phyloP scores from a whole-genome alignment of 371 early-diverging fungal species.

The Circinella umbellata region DNA sequence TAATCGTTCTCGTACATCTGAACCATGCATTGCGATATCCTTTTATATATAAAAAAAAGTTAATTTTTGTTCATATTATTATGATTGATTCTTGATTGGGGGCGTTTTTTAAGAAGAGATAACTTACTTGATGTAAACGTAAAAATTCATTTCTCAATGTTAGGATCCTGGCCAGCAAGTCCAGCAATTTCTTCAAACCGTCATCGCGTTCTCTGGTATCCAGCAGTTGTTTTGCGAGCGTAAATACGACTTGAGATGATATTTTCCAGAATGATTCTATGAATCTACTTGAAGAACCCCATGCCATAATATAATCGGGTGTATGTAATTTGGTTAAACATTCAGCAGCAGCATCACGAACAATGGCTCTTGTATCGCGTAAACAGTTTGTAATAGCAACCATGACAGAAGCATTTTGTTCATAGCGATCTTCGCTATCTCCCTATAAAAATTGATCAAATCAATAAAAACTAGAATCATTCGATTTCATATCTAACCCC shows the following conservation, averaged over 20 bases:
- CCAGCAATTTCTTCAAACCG: slow-evolving; percentile 59
- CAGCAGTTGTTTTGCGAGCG: slow-evolving; percentile 59
- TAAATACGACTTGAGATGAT: slow-evolving; percentile 61
- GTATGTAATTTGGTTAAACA: slow-evolving; percentile 69
- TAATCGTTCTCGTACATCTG: slow-evolving; percentile 66
- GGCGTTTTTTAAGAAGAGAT: no score
- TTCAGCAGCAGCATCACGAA: slow-evolving; percentile 75
- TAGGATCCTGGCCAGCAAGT: slow-evolving; percentile 68
- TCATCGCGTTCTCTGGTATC: slow-evolving; percentile 60
- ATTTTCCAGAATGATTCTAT: slow-evolving; percentile 76
- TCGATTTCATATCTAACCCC: no score
- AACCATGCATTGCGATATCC: slow-evolving; percentile 56
- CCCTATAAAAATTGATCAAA: slow-evolving; percentile 28
- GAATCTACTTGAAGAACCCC: slow-evolving; percentile 62
- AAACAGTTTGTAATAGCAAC: slow-evolving; percentile 73
- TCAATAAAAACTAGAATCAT: not conserved
- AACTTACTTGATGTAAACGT: slow-evolving; percentile 44
- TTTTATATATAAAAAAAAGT: slow-evolving; percentile 34
- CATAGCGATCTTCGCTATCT: slow-evolving; percentile 44
- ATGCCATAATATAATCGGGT: slow-evolving; percentile 61
- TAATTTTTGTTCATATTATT: slow-evolving; percentile 10
- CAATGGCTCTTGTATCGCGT: slow-evolving; percentile 60
- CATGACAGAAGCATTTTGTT: slow-evolving; percentile 70
- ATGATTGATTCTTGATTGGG: not conserved
- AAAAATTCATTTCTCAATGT: slow-evolving; percentile 71